These are phyloP conservation scores for Claviceps paspali DNA, from an alignment of 2,329 filamentous ascomycete genomes.

Conservation along the genomic window DNA sequence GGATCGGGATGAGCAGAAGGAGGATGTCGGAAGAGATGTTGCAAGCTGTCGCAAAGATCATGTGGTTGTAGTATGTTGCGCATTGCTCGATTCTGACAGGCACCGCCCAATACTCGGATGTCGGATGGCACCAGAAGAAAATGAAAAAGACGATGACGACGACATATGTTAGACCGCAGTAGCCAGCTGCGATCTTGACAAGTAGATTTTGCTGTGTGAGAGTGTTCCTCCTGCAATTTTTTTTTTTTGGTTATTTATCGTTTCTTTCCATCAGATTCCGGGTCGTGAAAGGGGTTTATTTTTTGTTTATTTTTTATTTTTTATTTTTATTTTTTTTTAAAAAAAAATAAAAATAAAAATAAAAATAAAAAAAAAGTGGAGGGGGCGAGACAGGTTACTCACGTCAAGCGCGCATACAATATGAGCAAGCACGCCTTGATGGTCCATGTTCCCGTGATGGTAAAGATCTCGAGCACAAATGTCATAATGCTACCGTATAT, in stretches of 20 bases:
- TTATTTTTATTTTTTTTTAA: too few species aligned
- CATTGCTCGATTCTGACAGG: constrained; percentile 28
- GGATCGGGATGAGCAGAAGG: constrained; percentile 29
- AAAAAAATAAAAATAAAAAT: background rate
- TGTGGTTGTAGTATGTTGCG: constrained; percentile 29
- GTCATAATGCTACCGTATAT: constrained; percentile 39
- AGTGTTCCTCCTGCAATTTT: constrained; percentile 10
- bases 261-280: too few species aligned
- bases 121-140: constrained; percentile 38
- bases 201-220: constrained; percentile 17
- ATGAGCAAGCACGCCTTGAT: constrained; percentile 37
- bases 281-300: too few species aligned
- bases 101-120: constrained; percentile 35
- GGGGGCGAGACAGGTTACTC: constrained; percentile 8
- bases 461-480: constrained; percentile 36
- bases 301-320: too few species aligned
- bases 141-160: constrained; percentile 35
- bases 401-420: constrained; percentile 37
- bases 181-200: constrained; percentile 27
- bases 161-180: constrained; percentile 29
- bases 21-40: constrained; percentile 31
- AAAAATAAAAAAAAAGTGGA: too few species aligned
- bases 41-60: constrained; percentile 30
- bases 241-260: too few species aligned
- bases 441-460: constrained; percentile 34